Percentiles rank a stretch among this genome's conserved stretches.
phyloP scores from a whole-genome alignment of 495 filamentous ascomycete genomes.

The Aspergillus olivimuriae region DNA sequence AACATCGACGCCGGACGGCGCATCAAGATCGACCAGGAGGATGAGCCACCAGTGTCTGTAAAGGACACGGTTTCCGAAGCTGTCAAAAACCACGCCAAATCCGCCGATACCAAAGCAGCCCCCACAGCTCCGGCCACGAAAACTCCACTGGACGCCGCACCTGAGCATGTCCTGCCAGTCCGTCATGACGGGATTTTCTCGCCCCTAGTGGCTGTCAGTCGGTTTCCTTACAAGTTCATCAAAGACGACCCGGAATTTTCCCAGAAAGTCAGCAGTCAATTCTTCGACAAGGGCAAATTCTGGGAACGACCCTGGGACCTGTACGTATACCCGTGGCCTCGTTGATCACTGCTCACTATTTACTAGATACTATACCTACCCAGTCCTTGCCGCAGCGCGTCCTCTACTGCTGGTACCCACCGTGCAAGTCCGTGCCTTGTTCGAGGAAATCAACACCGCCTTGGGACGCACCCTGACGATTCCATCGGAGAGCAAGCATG shows the following conservation, averaged over 20 bases:
- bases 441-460: slow-evolving; percentile 52
- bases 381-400: slow-evolving; percentile 38
- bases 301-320: slow-evolving; percentile 63
- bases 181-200: slow-evolving; percentile 41
- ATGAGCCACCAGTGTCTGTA: too few species aligned
- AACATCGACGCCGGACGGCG: too few species aligned
- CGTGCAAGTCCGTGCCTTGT: slow-evolving; percentile 51
- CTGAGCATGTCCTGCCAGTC: too few species aligned
- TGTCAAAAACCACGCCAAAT: too few species aligned
- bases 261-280: slow-evolving; percentile 42
- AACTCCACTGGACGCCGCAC: too few species aligned
- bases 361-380: slow-evolving; percentile 60
- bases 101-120: too few species aligned
- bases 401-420: slow-evolving; percentile 60
- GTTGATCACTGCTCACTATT: not conserved
- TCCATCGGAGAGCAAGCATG: slow-evolving; percentile 36
- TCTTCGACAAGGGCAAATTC: slow-evolving; percentile 53
- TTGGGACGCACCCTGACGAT: slow-evolving; percentile 44
- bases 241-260: slow-evolving; percentile 35
- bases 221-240: slow-evolving; percentile 56
- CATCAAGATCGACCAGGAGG: too few species aligned
- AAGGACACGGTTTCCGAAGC: too few species aligned
- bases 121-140: too few species aligned
- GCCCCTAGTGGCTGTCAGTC: slow-evolving; percentile 51
- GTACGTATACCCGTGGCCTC: slow-evolving; percentile 44